These are phyloP conservation scores for Calendula officinalis DNA, from an alignment of 129 eudicot species.

Conservation along the genomic window DNA sequence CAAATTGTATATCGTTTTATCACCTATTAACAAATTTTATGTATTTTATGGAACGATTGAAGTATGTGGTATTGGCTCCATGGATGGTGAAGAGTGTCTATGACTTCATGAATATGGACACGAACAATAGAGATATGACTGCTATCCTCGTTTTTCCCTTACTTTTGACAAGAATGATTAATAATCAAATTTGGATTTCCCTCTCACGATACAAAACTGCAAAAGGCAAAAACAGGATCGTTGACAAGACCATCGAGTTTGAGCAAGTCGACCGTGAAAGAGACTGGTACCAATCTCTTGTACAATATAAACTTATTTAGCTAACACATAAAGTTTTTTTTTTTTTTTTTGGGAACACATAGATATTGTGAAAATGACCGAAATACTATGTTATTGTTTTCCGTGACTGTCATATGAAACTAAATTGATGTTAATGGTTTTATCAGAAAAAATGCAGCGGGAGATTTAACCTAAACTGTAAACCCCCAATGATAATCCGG, in stretches of 20 bases:
- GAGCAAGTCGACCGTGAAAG: slow-evolving; percentile 79
- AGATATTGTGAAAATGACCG: not conserved
- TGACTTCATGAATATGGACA: slow-evolving; percentile 25
- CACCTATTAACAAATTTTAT: slow-evolving; percentile 4
- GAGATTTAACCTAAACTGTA: no score
- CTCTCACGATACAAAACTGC: slow-evolving; percentile 70
- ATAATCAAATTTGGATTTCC: slow-evolving; percentile 77
- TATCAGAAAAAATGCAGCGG: no score
- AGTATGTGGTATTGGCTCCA: slow-evolving; percentile 64
- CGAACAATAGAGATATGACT: slow-evolving; percentile 34
- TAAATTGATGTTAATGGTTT: not conserved
- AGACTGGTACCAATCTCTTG: slow-evolving; percentile 44
- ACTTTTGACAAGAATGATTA: slow-evolving; percentile 47
- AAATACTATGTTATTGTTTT: not conserved
- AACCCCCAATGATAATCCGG: no score
- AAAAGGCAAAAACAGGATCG: slow-evolving; percentile 63
- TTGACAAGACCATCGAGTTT: slow-evolving; percentile 68
- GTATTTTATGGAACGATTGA: slow-evolving; percentile 4
- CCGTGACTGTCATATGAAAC: not conserved
- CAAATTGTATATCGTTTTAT: not conserved
- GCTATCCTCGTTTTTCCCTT: slow-evolving; percentile 38
- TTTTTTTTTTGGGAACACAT: not conserved
- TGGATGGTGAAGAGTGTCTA: slow-evolving; percentile 52
- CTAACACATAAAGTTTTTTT: not conserved
- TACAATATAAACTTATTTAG: not conserved